These are phyloP conservation scores for Diaporthe aspalathi DNA, from an alignment of 2,329 filamentous ascomycete genomes.

Conservation along the genomic window DNA sequence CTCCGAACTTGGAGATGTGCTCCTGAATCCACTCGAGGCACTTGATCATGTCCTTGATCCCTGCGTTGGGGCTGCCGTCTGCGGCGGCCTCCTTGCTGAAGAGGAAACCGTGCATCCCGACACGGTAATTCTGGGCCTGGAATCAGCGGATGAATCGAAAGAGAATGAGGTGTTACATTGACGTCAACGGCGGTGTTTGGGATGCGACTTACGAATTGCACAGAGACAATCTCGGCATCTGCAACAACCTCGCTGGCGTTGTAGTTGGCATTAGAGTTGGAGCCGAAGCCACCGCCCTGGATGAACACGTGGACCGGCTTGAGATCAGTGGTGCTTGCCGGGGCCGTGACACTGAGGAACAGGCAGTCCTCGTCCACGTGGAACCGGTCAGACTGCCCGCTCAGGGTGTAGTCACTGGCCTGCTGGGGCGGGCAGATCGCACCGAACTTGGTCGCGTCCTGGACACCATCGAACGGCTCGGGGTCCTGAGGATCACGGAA, in stretches of 20 bases:
- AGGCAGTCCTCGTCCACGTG: conserved; percentile 35
- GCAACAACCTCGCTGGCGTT: conserved; percentile 32
- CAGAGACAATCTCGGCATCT: conserved; percentile 7
- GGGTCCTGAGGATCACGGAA: conserved; percentile 19
- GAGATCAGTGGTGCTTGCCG: conserved; percentile 12
- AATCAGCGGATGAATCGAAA: background rate
- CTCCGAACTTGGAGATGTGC: conserved; percentile 58
- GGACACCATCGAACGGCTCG: conserved; percentile 3
- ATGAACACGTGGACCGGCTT: conserved; percentile 70
- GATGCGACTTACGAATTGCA: background rate
- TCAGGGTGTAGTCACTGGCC: conserved; percentile 7
- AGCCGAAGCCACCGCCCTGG: conserved; percentile 51
- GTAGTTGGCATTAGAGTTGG: conserved; percentile 24
- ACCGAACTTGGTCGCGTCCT: conserved; percentile 3
- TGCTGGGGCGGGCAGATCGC: conserved; percentile 25
- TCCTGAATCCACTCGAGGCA: conserved; percentile 74
- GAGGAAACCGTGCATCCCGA: conserved; percentile 72
- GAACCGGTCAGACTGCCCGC: conserved; percentile 16
- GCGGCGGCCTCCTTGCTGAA: conserved; percentile 51
- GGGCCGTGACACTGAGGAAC: conserved; percentile 30
- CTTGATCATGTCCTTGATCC: conserved; percentile 69
- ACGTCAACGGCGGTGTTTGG: background rate
- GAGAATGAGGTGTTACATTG: no score
- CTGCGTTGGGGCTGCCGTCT: conserved; percentile 64
- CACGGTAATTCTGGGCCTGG: conserved; percentile 58